phyloP scores from a whole-genome alignment of 1,284 basidiomycete genomes.

The Sutorius eximius region DNA sequence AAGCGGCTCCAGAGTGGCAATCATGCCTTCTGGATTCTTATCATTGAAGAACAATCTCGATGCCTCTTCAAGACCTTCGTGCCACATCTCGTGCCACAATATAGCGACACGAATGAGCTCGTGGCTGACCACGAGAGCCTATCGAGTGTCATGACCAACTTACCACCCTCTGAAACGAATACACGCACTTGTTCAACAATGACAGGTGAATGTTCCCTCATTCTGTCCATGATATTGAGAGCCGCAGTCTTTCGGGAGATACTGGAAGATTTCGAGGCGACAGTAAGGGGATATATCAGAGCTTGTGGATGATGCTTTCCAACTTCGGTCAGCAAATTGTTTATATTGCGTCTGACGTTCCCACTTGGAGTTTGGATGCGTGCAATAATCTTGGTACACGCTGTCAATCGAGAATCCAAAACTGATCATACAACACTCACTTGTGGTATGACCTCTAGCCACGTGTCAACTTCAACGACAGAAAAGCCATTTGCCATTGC shows the following conservation, averaged over 20 bases:
- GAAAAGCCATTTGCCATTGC: slow-evolving; percentile 90
- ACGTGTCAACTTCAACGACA: slow-evolving; percentile 93
- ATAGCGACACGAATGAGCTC: slow-evolving; percentile 98
- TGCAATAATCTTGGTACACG: slow-evolving; percentile 81
- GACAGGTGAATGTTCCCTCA: slow-evolving; percentile 87
- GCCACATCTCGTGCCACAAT: slow-evolving; percentile 99
- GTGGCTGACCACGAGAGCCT: slow-evolving; percentile 89
- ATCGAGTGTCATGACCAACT: slow-evolving; percentile 7
- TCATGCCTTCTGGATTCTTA: slow-evolving; percentile 99
- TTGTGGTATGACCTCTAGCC: slow-evolving; percentile 98
- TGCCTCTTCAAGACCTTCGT: slow-evolving; percentile 97
- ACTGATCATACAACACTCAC: slow-evolving; percentile 40
- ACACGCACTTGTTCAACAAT: slow-evolving; percentile 83
- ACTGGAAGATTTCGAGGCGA: slow-evolving; percentile 96
- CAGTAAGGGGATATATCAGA: slow-evolving; percentile 96
- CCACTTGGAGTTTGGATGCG: slow-evolving; percentile 93
- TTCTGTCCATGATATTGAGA: slow-evolving; percentile 86
- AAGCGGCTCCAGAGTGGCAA: slow-evolving; percentile 88
- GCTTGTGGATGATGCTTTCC: slow-evolving; percentile 98
- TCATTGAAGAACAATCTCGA: slow-evolving; percentile 97
- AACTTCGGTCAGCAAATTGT: slow-evolving; percentile 87
- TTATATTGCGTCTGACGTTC: slow-evolving; percentile 89
- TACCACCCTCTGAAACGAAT: background rate
- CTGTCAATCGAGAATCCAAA: background rate
- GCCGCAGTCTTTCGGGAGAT: slow-evolving; percentile 82